Percentiles rank a stretch among this genome's conserved stretches.
Evolutionary conservation across 2,329 filamentous ascomycete species (phyloP).

Genomic region (Fusarium hainanense): DNA sequence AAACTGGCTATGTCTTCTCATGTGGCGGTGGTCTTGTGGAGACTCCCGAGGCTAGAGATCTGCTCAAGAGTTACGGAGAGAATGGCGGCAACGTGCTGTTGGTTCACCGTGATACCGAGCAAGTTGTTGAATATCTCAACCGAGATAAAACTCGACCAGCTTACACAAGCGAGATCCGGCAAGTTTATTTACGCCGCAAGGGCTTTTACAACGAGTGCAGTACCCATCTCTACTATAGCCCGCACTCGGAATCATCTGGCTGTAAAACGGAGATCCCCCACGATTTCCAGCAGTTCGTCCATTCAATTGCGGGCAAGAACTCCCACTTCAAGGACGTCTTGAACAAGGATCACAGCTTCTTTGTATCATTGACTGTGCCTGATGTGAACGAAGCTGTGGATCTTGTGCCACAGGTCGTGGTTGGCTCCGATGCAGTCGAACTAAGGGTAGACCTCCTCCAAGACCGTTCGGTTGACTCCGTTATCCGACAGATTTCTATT

Average conservation of each 20-base stretch:
- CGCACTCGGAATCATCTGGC: conserved; percentile 59
- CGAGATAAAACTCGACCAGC: conserved; percentile 91
- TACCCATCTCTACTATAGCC: conserved; percentile 93
- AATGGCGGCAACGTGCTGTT: conserved; percentile 85
- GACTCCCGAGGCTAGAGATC: conserved; percentile 78
- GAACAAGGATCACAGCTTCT: conserved; percentile 81
- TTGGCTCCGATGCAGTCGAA: conserved; percentile 93
- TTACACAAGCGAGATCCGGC: conserved; percentile 91
- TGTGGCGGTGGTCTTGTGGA: conserved; percentile 96
- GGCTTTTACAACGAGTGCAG: conserved; percentile 93
- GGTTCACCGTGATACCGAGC: conserved; percentile 86
- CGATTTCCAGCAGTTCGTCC: conserved; percentile 54
- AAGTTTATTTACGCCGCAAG: conserved; percentile 88
- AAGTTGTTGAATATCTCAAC: conserved; percentile 88
- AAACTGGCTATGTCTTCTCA: conserved; percentile 84
- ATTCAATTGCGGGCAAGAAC: conserved; percentile 52
- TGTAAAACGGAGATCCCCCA: conserved; percentile 45
- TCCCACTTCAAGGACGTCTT: conserved; percentile 59
- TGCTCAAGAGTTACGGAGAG: conserved; percentile 78
- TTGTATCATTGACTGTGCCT: conserved; percentile 89
- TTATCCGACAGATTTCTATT: conserved; percentile 83
- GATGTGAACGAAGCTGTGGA: conserved; percentile 72
- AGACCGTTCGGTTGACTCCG: conserved; percentile 79
- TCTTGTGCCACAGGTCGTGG: conserved; percentile 76
- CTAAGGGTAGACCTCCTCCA: conserved; percentile 90